Conservation (phyloP, 2,329 filamentous ascomycete species). For the Penicillium sp. region DNA sequence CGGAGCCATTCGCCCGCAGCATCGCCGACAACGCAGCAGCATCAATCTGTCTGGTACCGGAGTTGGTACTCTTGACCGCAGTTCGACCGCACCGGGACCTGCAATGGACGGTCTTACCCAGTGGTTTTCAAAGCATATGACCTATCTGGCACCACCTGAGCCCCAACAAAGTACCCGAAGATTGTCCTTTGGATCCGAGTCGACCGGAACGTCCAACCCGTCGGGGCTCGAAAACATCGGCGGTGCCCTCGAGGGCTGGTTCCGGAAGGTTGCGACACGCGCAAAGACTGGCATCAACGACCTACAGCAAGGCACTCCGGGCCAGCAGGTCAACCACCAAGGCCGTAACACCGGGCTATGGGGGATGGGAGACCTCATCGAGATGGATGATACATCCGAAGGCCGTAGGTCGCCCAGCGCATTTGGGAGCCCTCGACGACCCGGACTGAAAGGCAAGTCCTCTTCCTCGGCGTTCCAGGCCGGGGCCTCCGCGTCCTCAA, state of each 20-base stretch:
- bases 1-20: conserved; percentile 26
- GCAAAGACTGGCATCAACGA: conserved; percentile 41
- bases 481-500: conserved; percentile 21
- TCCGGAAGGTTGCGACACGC: conserved; percentile 67
- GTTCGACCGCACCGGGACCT: conserved; percentile 56
- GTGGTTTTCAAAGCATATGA: conserved; percentile 77
- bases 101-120: conserved; percentile 79
- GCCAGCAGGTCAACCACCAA: conserved; percentile 17
- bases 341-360: conserved; percentile 27
- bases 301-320: conserved; percentile 34
- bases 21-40: conserved; percentile 40
- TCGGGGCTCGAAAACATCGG: conserved; percentile 72
- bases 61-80: conserved; percentile 73
- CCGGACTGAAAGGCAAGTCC: conserved; percentile 19
- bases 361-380: conserved; percentile 42
- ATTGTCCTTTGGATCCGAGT: conserved; percentile 35
- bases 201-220: conserved; percentile 30
- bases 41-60: conserved; percentile 75
- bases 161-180: conserved; percentile 53
- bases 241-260: conserved; percentile 82
- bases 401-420: conserved; percentile 22
- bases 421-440: conserved; percentile 13
- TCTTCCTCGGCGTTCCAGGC: conserved; percentile 25
- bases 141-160: conserved; percentile 64
- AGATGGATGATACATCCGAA: conserved; percentile 39